Percentiles rank a stretch among this genome's conserved stretches.
phyloP scores from a whole-genome alignment of 1,284 basidiomycete species.

The Ganoderma lucidum region DNA sequence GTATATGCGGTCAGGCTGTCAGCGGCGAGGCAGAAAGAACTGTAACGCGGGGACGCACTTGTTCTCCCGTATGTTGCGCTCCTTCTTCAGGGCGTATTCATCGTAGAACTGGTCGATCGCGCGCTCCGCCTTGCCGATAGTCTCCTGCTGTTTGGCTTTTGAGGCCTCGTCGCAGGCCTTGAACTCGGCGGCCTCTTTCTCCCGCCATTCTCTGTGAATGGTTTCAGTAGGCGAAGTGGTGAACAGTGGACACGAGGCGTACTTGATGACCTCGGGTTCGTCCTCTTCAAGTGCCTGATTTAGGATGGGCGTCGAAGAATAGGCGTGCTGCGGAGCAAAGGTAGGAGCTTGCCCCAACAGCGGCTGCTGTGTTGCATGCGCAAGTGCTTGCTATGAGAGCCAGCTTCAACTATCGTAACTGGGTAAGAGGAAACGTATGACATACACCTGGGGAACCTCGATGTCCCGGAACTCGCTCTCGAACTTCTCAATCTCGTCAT shows the following conservation, averaged over 20 bases:
- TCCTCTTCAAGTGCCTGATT: constrained; percentile 78
- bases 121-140: constrained; percentile 88
- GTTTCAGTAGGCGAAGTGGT: neutral
- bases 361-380: constrained; percentile 40
- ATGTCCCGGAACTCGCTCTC: constrained; percentile 93
- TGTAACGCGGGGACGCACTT: constrained; percentile 70
- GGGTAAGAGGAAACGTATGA: neutral
- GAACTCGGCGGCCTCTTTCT: constrained; percentile 89
- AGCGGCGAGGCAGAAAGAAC: constrained; percentile 1
- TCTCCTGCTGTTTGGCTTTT: constrained; percentile 84
- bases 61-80: constrained; percentile 93
- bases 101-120: constrained; percentile 98
- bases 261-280: constrained; percentile 91
- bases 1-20: neutral
- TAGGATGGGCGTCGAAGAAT: constrained; percentile 76
- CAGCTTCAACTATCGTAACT: neutral
- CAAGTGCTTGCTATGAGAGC: neutral
- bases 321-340: constrained; percentile 76
- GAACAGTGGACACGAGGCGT: constrained; percentile 31
- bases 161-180: constrained; percentile 81
- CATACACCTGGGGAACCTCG: constrained; percentile 63
- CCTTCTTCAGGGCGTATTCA: constrained; percentile 92
- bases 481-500: constrained; percentile 91
- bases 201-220: constrained; percentile 81
- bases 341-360: constrained; percentile 59